phyloP scores from a whole-genome alignment of 495 filamentous ascomycete species.

The Sporormia fimetaria region DNA sequence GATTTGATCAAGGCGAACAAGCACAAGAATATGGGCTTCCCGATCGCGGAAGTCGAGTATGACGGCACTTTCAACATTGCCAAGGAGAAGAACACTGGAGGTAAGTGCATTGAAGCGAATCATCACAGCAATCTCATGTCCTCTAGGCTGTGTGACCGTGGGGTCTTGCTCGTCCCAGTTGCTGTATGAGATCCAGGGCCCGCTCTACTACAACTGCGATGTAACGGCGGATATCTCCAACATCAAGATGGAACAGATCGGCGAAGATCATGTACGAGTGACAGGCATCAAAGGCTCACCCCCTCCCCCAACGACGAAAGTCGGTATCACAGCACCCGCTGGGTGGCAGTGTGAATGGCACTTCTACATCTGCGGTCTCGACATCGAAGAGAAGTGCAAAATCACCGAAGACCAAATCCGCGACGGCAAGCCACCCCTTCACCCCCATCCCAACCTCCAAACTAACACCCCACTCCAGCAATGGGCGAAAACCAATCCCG shows the following conservation, averaged over 20 bases:
- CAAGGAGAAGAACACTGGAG: constrained; percentile 24
- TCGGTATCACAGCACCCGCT: constrained; percentile 25
- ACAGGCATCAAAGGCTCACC: constrained; percentile 31
- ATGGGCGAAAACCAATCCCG: constrained; percentile 18
- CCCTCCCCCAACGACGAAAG: constrained; percentile 32
- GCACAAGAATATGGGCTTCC: constrained; percentile 25
- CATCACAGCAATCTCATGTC: background rate
- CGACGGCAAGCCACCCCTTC: constrained; percentile 13
- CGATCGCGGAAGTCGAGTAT: constrained; percentile 25
- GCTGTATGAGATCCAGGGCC: constrained; percentile 32
- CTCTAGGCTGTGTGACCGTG: constrained; percentile 17
- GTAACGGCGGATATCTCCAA: constrained; percentile 31
- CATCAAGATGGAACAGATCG: constrained; percentile 30
- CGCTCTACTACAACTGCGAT: constrained; percentile 28
- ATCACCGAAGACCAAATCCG: constrained; percentile 25
- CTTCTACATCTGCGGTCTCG: constrained; percentile 23
- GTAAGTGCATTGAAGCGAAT: constrained; percentile 3
- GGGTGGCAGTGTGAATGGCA: constrained; percentile 29
- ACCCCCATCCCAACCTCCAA: background rate
- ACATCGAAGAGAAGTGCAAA: constrained; percentile 29
- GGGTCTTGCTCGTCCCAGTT: constrained; percentile 25
- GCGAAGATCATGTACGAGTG: constrained; percentile 28
- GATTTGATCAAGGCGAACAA: constrained; percentile 20
- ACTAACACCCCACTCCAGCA: background rate
- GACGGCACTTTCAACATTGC: constrained; percentile 22